Evolutionary conservation across 2,329 filamentous ascomycete species (phyloP), one percentile per base, ranked within the genome.

Genomic region (Monosporascus ibericus): DNA sequence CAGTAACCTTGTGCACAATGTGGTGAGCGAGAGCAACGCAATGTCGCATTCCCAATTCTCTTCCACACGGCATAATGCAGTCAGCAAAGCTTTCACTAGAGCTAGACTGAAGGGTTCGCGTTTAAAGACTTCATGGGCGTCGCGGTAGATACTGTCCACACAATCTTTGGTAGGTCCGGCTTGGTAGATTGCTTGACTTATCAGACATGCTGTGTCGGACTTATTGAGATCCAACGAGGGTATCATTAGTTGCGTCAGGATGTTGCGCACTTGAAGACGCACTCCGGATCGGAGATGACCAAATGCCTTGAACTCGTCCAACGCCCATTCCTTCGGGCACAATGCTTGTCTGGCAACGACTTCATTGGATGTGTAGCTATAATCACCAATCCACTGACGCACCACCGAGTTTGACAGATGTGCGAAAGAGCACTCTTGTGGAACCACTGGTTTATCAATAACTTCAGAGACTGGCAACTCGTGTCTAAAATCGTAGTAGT

Each of bases 221-320:
- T 30, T 44, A 18, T 47, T 53, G 22, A 53, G 36, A 24, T 53
- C 48, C 5, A 53, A 5, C 1, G 34, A 30, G 18, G 51, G 51
- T 22, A 50, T 50, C 17, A 20, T 20, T 6, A 53, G 25, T 15
- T 53, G 51, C 8, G 48, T 48, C 22, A 51, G 36, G 6, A 53
- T 46, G 15, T 53, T 50, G 15, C 20, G 5, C 52, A 48, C 48
- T 39, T 53, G 52, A 3, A 53, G 52, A 2, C 52, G 36, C 8
- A 39, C 24, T 7, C 52, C 52, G 14, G 52, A 53, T 14, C 52
- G 36, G 2, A 53, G 22, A n/a, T 53, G 52, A n/a, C 52, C 52
- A n/a, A 48, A 50, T n/a, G 48, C 48, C 15, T 51, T 53, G 20
- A 51, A 53, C 5, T 48, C 34, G 9, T 53, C 52, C 3, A 53